A percentile compares a stretch with the other conserved stretches of the same genome.
Conservation (phyloP, 1,284 basidiomycete genomes). For the Leccinum fuscescens region DNA sequence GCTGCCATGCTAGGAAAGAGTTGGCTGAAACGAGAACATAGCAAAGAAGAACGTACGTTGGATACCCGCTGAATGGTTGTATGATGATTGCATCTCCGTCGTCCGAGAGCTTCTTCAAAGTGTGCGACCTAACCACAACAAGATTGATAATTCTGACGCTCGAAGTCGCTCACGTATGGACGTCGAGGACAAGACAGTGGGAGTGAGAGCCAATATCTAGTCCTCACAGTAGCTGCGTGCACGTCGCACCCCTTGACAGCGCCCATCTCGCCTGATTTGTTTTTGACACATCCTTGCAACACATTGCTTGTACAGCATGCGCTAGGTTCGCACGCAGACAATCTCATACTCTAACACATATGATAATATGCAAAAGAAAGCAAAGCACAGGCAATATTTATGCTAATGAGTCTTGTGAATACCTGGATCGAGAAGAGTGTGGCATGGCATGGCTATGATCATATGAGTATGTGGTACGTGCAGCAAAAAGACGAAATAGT, state of each 20-base stretch:
- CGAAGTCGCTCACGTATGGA: not conserved
- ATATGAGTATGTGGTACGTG: conserved; percentile 33
- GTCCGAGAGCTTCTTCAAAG: not conserved
- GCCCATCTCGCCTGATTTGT: conserved; percentile 27
- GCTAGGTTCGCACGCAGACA: conserved; percentile 5
- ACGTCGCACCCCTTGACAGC: conserved; percentile 7
- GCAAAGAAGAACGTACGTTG: not conserved
- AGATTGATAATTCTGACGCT: not conserved
- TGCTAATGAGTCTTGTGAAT: conserved; percentile 37
- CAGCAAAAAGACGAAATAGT: conserved; percentile 34
- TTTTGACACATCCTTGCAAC: not conserved
- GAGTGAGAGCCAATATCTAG: too few relatives aligned
- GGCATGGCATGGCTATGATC: conserved; percentile 27
- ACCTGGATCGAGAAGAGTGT: conserved; percentile 13
- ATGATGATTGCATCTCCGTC: not conserved
- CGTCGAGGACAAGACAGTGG: not conserved
- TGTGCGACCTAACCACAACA: not conserved
- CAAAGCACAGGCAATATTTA: conserved; percentile 27
- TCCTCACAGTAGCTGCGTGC: not conserved
- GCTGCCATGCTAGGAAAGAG: conserved; percentile 21
- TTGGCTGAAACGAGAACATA: not conserved
- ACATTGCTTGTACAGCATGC: too few relatives aligned
- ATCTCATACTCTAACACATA: conserved; percentile 41
- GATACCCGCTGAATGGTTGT: conserved; percentile 31
- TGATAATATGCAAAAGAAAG: too few relatives aligned